Evolutionary conservation across 2,329 filamentous ascomycete genomes (phyloP).

Genomic region (Claviceps lovelessii): DNA sequence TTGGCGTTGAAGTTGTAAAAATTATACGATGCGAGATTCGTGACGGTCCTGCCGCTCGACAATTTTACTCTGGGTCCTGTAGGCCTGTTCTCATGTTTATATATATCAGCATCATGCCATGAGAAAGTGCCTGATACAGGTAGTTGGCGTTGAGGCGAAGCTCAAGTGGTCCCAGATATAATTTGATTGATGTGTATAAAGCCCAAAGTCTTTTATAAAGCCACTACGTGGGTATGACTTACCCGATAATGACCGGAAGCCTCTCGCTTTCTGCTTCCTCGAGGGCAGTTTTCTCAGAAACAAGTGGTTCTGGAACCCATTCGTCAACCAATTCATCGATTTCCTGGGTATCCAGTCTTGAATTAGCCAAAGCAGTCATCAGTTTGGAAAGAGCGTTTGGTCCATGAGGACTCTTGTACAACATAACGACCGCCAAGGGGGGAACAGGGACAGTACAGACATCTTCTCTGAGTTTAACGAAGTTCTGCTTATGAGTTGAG

Average conservation of each 20-base stretch:
- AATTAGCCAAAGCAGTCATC: constrained; percentile 1
- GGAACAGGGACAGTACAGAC: constrained; percentile 15
- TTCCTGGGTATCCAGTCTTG: constrained; percentile 37
- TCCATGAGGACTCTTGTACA: not conserved
- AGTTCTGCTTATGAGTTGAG: constrained; percentile 77
- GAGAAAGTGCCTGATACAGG: not conserved
- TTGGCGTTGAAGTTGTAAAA: constrained; percentile 96
- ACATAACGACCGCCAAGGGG: not conserved
- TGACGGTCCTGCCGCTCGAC: constrained; percentile 75
- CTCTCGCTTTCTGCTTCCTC: constrained; percentile 77
- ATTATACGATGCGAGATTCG: constrained; percentile 88
- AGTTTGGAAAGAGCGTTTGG: not conserved
- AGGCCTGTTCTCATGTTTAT: constrained; percentile 40
- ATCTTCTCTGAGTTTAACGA: constrained; percentile 78
- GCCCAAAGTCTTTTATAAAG: not conserved
- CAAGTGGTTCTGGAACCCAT: constrained; percentile 88
- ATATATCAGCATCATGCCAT: not conserved
- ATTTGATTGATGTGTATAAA: not conserved
- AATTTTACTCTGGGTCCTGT: constrained; percentile 85
- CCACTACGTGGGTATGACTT: constrained; percentile 12
- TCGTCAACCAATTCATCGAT: constrained; percentile 95
- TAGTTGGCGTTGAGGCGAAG: not conserved
- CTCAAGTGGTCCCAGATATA: no score
- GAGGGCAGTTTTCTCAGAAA: constrained; percentile 54
- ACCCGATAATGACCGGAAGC: constrained; percentile 79